Evolutionary conservation across 2,329 filamentous ascomycete genomes (phyloP).

Genomic region (Cytospora leucostoma): DNA sequence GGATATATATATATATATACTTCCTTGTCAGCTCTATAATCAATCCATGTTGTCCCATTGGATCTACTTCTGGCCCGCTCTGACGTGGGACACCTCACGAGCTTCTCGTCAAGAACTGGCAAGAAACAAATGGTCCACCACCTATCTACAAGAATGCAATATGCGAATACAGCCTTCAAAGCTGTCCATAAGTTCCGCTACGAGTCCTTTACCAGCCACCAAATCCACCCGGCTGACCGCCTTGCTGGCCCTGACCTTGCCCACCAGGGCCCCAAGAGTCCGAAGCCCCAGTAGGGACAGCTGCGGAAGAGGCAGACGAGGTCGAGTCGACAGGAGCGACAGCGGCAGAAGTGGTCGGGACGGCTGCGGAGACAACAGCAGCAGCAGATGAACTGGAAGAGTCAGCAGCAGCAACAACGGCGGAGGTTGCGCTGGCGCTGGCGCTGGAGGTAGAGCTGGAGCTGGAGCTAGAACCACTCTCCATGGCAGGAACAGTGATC

Average conservation of each 20-base stretch:
- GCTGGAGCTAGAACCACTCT: background rate
- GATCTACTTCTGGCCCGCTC: background rate
- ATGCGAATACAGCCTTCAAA: background rate
- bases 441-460: background rate
- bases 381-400: background rate
- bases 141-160: background rate
- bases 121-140: background rate
- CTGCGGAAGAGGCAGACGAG: background rate
- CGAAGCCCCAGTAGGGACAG: background rate
- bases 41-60: background rate
- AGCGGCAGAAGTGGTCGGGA: background rate
- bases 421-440: background rate
- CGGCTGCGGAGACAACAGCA: background rate
- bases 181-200: background rate
- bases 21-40: background rate
- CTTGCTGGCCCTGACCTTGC: background rate
- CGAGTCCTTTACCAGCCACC: background rate
- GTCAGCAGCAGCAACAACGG: background rate
- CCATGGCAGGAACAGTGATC: slow-evolving; percentile 23
- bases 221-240: background rate
- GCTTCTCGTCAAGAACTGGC: background rate
- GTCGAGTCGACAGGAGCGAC: background rate
- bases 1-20: too few species aligned
- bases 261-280: background rate
- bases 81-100: background rate